Evolutionary conservation across 164 flowering plant species (phyloP).

Genomic region (Chloranthus sessilifolius): DNA sequence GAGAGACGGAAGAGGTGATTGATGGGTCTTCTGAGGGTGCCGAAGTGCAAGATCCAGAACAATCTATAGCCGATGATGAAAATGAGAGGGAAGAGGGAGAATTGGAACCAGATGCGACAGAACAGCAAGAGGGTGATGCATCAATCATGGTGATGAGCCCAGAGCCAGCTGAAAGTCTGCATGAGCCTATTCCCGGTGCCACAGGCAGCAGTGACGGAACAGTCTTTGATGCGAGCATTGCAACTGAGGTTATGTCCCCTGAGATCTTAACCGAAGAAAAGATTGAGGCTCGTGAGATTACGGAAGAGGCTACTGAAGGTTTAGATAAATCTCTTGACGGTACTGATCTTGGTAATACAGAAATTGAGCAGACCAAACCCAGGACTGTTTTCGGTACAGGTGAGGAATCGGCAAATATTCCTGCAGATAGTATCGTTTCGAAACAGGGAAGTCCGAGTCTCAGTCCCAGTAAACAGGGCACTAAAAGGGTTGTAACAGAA

Average conservation of each 20-base stretch:
- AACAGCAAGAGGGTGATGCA: conserved; percentile 29
- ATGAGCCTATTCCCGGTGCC: conserved; percentile 29
- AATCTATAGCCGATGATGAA: conserved; percentile 28
- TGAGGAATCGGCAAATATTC: conserved; percentile 23
- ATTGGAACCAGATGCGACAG: conserved; percentile 42
- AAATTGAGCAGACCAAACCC: conserved; percentile 27
- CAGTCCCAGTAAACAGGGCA: no score
- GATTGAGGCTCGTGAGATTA: conserved; percentile 31
- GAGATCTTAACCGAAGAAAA: conserved; percentile 34
- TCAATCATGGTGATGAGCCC: conserved; percentile 21
- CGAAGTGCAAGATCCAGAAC: conserved; percentile 34
- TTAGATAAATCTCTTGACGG: conserved; percentile 35
- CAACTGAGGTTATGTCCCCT: conserved; percentile 27
- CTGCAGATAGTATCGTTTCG: conserved; percentile 16
- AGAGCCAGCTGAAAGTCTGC: conserved; percentile 33
- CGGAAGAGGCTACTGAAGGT: conserved; percentile 40
- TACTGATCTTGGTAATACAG: conserved; percentile 28
- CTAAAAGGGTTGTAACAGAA: conserved; percentile 25
- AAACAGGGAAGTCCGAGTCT: conserved; percentile 22
- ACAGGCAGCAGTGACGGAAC: conserved; percentile 32
- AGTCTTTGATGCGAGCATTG: conserved; percentile 16
- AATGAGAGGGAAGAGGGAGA: conserved; percentile 87
- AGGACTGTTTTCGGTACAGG: conserved; percentile 18
- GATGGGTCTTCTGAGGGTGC: conserved; percentile 35
- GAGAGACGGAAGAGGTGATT: conserved; percentile 23